These are phyloP conservation scores for Aspergillus bridgeri DNA, from an alignment of 495 filamentous ascomycete genomes.

Conservation along the genomic window DNA sequence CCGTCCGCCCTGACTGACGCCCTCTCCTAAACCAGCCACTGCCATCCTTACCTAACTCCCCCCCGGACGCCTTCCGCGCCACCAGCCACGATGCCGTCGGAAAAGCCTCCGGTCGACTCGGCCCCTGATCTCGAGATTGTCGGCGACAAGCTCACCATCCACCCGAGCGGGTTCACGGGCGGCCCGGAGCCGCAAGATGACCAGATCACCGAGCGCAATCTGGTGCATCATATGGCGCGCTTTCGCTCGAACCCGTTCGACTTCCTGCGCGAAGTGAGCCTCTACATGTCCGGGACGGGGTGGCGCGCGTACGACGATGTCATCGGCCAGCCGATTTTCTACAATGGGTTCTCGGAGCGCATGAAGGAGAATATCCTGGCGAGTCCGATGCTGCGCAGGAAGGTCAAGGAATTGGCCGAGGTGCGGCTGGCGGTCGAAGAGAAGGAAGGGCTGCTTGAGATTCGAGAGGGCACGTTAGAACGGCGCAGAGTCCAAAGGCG, in stretches of 20 bases:
- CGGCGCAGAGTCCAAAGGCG: constrained; percentile 54
- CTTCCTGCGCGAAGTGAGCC: constrained; percentile 86
- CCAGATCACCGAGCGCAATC: constrained; percentile 58
- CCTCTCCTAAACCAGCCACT: neutral
- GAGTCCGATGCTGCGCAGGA: constrained; percentile 68
- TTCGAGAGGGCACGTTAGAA: constrained; percentile 38
- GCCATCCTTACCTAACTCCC: constrained; percentile 1
- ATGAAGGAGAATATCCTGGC: constrained; percentile 75
- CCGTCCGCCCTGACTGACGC: constrained; percentile 3
- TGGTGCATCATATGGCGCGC: constrained; percentile 78
- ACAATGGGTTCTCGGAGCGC: constrained; percentile 83
- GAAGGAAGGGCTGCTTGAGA: constrained; percentile 63
- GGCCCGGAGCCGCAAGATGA: constrained; percentile 39
- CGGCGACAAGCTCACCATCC: constrained; percentile 73
- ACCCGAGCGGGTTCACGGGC: constrained; percentile 65
- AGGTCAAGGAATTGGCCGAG: constrained; percentile 73
- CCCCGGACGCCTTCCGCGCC: neutral
- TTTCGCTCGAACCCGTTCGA: constrained; percentile 71
- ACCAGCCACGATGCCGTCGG: constrained; percentile 31
- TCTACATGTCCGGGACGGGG: constrained; percentile 84
- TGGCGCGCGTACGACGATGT: constrained; percentile 92
- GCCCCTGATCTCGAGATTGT: constrained; percentile 83
- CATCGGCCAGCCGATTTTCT: constrained; percentile 91
- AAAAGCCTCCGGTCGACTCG: constrained; percentile 37
- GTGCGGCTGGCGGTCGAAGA: constrained; percentile 70